phyloP scores from a whole-genome alignment of 1,139 yeast genomes.

The Taphrina wiesneri region DNA sequence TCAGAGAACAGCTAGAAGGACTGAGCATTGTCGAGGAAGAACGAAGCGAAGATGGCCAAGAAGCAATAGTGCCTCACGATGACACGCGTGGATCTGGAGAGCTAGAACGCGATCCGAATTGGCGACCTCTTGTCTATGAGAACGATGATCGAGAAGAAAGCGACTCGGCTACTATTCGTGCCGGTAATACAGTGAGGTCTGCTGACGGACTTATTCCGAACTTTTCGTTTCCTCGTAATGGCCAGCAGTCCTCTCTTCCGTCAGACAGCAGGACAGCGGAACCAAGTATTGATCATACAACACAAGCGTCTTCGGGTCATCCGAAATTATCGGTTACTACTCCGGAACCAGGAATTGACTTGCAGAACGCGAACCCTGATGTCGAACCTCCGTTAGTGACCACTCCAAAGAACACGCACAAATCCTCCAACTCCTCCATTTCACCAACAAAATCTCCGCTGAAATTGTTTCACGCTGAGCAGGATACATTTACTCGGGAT shows the following conservation, averaged over 20 bases:
- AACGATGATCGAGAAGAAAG: neutral
- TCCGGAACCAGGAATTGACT: neutral
- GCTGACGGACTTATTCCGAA: conserved; percentile 25
- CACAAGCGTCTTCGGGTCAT: neutral
- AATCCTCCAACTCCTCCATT: neutral
- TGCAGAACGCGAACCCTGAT: neutral
- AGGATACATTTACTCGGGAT: conserved; percentile 37
- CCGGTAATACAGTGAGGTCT: conserved; percentile 12
- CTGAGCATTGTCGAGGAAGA: conserved; percentile 28
- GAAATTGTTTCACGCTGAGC: conserved; percentile 36
- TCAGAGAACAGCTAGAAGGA: neutral
- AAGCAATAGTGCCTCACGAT: neutral
- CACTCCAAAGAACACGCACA: neutral
- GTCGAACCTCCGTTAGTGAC: neutral
- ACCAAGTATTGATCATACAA: neutral
- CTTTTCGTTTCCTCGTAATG: conserved; percentile 26
- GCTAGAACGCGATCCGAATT: neutral
- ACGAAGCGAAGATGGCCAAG: neutral
- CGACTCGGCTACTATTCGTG: conserved; percentile 14
- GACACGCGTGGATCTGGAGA: neutral
- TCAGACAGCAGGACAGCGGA: neutral
- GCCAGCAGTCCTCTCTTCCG: neutral
- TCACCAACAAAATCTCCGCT: conserved; percentile 35
- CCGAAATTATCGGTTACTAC: neutral
- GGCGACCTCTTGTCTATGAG: neutral